Base-by-base conservation (phyloP, 768 basidiomycete species). In the Lentinula lateritia region DNA sequence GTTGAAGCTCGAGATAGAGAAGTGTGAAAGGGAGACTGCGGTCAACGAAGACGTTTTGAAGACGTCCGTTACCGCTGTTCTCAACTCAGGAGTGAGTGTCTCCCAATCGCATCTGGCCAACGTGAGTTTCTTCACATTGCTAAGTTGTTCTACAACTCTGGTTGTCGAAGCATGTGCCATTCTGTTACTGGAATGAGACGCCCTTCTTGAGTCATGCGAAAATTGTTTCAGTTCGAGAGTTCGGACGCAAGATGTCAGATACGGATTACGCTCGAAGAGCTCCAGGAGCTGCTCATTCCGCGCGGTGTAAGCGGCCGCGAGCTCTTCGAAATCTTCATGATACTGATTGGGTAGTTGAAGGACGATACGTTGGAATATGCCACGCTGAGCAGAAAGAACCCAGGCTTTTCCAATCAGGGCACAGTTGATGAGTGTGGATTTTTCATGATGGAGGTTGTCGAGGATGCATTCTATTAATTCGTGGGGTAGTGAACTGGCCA, bases 401-500 rank as follows among this genome's bases (percentile, higher is more conserved):
- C 68, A 69, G 16, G 58, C 32, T 20, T 56, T 60, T 46, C 52
- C 58, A 8, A 69, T 65, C 5, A 69, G 46, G 18, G 60, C 58
- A 38, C 65, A 67, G 5, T 18, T 35, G 16, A 45, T 35, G 12
- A 69, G 65, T 9, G 60, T 56, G 7, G 13, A 8, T 7, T 28
- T 35, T 32, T 65, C 61, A n/a, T 55, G 16, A 54, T 67, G 58
- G 12, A 67, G 61, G 34, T 63, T 50, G 59, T 69, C 66, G 12
- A 69, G 56, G n/a, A 67, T 62, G 50, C 55, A 42, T n/a, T 69
- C 66, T 38, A 66, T 41, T 18, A 69, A 36, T 55, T 69, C 68
- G 39, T 55, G 58, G 9, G 65, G 56, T 41, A 67, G 12, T 61
- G 62, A 16, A 36, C 23, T 16, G 13, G 18, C 20, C 46, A 23